A percentile compares a stretch with the other conserved stretches of the same genome.
These are phyloP conservation scores for Raffaelea albimanens DNA, from an alignment of 2,329 filamentous ascomycete species.

Conservation along the genomic window DNA sequence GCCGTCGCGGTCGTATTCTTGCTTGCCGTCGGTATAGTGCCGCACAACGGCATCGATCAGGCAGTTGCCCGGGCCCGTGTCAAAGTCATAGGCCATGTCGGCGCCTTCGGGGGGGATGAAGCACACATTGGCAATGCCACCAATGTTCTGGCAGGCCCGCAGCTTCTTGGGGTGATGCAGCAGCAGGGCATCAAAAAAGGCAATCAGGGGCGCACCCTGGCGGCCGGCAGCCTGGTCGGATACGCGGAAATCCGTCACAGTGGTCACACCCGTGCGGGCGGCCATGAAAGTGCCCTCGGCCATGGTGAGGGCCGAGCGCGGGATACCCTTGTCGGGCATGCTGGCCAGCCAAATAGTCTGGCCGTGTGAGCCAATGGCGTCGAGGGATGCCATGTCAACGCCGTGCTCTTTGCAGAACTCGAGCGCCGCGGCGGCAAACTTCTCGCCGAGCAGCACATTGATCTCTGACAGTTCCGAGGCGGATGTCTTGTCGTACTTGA, in stretches of 20 bases:
- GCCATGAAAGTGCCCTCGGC: conserved; percentile 47
- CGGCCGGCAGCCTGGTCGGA: conserved; percentile 46
- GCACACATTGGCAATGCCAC: conserved; percentile 51
- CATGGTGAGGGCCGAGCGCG: conserved; percentile 42
- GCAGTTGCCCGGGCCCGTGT: conserved; percentile 46
- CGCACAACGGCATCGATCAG: conserved; percentile 48
- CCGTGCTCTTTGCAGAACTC: conserved; percentile 36
- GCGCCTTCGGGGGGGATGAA: conserved; percentile 42
- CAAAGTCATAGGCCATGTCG: conserved; percentile 36
- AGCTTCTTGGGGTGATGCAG: conserved; percentile 47
- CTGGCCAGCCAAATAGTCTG: conserved; percentile 49
- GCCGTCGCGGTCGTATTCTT: conserved; percentile 42
- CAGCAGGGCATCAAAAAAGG: conserved; percentile 46
- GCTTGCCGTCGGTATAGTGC: conserved; percentile 39
- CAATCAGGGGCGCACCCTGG: conserved; percentile 45
- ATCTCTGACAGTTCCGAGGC: conserved; percentile 45
- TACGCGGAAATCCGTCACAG: conserved; percentile 48
- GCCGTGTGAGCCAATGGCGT: conserved; percentile 47
- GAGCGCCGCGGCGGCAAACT: conserved; percentile 42
- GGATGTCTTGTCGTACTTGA: conserved; percentile 42
- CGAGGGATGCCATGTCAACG: conserved; percentile 34
- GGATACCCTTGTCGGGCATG: conserved; percentile 34
- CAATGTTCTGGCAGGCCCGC: conserved; percentile 52
- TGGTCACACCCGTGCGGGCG: conserved; percentile 44
- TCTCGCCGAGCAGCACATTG: conserved; percentile 47